Conservation (phyloP, 768 basidiomycete species). For the Epithele typhae region DNA sequence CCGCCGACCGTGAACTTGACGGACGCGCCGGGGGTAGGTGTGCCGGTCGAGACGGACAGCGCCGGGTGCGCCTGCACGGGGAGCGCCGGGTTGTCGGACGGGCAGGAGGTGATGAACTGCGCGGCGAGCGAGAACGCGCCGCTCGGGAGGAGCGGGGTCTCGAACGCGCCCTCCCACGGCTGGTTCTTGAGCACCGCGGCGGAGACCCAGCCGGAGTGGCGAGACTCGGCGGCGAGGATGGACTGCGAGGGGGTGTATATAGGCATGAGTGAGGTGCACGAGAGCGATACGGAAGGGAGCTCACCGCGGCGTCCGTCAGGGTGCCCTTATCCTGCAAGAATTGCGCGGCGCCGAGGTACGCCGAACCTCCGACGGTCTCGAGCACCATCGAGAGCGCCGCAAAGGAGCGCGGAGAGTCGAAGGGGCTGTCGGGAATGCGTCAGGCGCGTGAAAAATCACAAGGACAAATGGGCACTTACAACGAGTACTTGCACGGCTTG, state of each 20-base stretch:
- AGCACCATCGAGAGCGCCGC: conserved; percentile 40
- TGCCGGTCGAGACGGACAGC: conserved; percentile 27
- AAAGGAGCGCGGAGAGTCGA: conserved; percentile 41
- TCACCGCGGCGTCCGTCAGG: conserved; percentile 46
- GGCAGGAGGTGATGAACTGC: conserved; percentile 49
- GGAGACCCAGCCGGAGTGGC: conserved; percentile 48
- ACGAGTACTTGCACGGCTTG: conserved; percentile 55
- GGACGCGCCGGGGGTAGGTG: conserved; percentile 27
- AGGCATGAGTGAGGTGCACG: not conserved
- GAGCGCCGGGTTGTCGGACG: conserved; percentile 41
- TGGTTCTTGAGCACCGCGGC: conserved; percentile 36
- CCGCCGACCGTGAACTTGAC: conserved; percentile 16
- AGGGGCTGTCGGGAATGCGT: too few relatives aligned
- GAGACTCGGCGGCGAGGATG: conserved; percentile 54
- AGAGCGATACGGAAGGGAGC: not conserved
- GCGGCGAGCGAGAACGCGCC: conserved; percentile 45
- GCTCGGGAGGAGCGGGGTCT: conserved; percentile 27
- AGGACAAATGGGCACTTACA: conserved; percentile 33
- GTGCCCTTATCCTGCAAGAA: conserved; percentile 38
- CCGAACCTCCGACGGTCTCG: conserved; percentile 51
- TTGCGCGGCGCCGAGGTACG: conserved; percentile 54
- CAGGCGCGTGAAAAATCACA: too few relatives aligned
- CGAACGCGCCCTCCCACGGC: conserved; percentile 46
- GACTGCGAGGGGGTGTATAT: conserved; percentile 8
- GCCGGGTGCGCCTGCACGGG: conserved; percentile 47